A percentile compares a stretch with the other conserved stretches of the same genome.
These are phyloP conservation scores for Leccinum pachyderme DNA, from an alignment of 1,284 basidiomycete species.

Conservation along the genomic window DNA sequence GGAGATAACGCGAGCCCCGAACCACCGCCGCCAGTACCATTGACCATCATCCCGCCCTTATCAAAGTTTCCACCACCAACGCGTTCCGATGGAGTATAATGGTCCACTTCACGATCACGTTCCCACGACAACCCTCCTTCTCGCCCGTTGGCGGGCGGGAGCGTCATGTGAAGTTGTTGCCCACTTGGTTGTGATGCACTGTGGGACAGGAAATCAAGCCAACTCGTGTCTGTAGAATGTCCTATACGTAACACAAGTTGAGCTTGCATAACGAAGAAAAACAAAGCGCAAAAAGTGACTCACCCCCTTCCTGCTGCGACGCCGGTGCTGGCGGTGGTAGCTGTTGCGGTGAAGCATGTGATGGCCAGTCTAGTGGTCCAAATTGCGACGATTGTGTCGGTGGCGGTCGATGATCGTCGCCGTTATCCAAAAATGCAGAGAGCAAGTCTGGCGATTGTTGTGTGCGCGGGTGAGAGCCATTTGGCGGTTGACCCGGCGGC, in stretches of 20 bases:
- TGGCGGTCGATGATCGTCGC: constrained; percentile 26
- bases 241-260: constrained; percentile 9
- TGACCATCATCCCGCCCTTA: background rate
- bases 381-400: constrained; percentile 26
- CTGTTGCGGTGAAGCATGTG: constrained; percentile 24
- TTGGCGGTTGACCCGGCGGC: constrained; percentile 21
- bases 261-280: constrained; percentile 2
- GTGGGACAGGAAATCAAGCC: constrained; percentile 34
- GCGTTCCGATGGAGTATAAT: constrained; percentile 32
- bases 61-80: constrained; percentile 9
- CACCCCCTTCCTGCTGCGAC: constrained; percentile 30
- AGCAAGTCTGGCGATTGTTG: constrained; percentile 29
- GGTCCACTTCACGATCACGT: constrained; percentile 28
- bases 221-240: constrained; percentile 29
- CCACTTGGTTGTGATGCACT: constrained; percentile 22
- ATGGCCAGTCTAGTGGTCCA: constrained; percentile 30
- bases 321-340: constrained; percentile 13
- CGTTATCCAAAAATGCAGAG: constrained; percentile 31
- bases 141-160: constrained; percentile 26
- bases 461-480: constrained; percentile 17
- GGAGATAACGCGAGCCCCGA: constrained; percentile 21
- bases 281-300: background rate
- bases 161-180: constrained; percentile 30
- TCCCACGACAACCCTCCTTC: constrained; percentile 29
- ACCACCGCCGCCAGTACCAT: constrained; percentile 5